Conservation (phyloP, 1,284 basidiomycete genomes). For the Ustilago curta region DNA sequence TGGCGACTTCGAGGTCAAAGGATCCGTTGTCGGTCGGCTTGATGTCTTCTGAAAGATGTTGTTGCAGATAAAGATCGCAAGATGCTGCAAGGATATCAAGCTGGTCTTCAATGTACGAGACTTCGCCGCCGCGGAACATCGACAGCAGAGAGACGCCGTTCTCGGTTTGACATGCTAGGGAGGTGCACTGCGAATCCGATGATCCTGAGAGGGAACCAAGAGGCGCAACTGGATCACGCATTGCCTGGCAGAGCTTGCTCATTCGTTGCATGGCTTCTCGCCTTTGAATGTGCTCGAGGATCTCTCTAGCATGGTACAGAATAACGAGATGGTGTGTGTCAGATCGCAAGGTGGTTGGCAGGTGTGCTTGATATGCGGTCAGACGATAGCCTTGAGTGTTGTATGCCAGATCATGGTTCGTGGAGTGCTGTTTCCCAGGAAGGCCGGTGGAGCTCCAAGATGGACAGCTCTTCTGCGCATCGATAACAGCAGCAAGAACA, state of each 20-base stretch:
- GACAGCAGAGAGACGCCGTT: constrained; percentile 35
- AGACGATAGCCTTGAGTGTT: constrained; percentile 19
- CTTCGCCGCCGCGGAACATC: constrained; percentile 52
- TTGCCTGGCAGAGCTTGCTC: neutral
- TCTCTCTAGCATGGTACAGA: constrained; percentile 41
- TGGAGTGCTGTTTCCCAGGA: neutral
- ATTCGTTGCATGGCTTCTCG: constrained; percentile 46
- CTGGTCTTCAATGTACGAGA: constrained; percentile 26
- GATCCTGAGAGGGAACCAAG: neutral
- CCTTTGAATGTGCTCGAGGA: constrained; percentile 53
- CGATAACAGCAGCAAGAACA: constrained; percentile 36
- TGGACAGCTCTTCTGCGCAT: constrained; percentile 33
- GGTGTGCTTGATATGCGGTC: constrained; percentile 40
- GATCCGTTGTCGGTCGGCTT: neutral
- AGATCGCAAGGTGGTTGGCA: constrained; percentile 37
- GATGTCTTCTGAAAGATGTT: neutral
- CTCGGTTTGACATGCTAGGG: constrained; percentile 24
- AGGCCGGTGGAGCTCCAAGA: constrained; percentile 17
- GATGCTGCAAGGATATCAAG: constrained; percentile 46
- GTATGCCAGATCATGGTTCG: constrained; percentile 5
- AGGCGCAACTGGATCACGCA: neutral
- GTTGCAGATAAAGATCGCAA: constrained; percentile 51
- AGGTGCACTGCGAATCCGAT: neutral
- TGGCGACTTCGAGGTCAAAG: constrained; percentile 3
- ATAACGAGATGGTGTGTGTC: constrained; percentile 47